Conservation (phyloP, 768 basidiomycete species). For the Cyathus striatus region DNA sequence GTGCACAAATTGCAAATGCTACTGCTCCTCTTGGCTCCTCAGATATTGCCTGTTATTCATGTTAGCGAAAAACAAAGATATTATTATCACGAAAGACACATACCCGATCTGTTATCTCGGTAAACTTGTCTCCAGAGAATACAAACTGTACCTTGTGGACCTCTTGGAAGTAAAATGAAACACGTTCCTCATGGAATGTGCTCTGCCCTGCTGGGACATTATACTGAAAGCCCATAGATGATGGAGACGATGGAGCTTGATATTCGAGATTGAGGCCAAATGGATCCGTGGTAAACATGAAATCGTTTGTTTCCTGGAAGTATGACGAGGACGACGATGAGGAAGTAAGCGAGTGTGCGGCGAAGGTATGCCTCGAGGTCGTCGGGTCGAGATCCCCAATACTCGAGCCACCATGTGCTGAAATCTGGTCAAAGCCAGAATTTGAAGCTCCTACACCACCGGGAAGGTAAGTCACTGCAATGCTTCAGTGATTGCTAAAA, state of each 20-base stretch:
- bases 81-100: conserved; percentile 18
- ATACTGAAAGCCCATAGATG: conserved; percentile 7
- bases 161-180: conserved; percentile 72
- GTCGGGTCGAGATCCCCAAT: conserved; percentile 21
- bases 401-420: conserved; percentile 27
- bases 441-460: conserved; percentile 33
- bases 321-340: conserved; percentile 19
- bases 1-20: conserved; percentile 70
- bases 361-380: conserved; percentile 22
- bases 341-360: conserved; percentile 19
- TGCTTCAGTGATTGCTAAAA: conserved; percentile 4
- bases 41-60: conserved; percentile 40
- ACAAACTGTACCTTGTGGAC: conserved; percentile 64
- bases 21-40: conserved; percentile 68
- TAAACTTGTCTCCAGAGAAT: conserved; percentile 57
- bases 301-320: not conserved
- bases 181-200: conserved; percentile 47
- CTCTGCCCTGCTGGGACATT: conserved; percentile 27
- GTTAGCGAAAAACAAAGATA: conserved; percentile 6
- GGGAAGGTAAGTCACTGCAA: conserved; percentile 3
- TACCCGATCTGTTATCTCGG: conserved; percentile 63
- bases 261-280: not conserved
- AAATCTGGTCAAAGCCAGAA: conserved; percentile 30
- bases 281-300: conserved; percentile 2
- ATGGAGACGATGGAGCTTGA: conserved; percentile 5